Percentiles rank a stretch among this genome's conserved stretches.
Conservation (phyloP, 1,139 yeast genomes). For the Lodderomyces margitis region DNA sequence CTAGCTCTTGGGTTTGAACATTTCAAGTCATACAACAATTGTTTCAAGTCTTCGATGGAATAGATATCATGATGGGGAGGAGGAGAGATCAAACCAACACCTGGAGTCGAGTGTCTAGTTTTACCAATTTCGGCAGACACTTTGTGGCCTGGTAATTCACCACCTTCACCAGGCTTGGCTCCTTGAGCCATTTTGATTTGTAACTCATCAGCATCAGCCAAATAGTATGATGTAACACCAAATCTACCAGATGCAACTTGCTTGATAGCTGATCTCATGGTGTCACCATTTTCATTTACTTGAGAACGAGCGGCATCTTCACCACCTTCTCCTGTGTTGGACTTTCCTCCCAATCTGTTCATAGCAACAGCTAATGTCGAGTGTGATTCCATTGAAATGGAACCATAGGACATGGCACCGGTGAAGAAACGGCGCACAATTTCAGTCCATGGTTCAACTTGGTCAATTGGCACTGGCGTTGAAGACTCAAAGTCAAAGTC, state of each 20-base stretch:
- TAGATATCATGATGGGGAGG: slow-evolving; percentile 99
- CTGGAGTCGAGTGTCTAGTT: slow-evolving; percentile 95
- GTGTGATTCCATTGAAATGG: slow-evolving; percentile 97
- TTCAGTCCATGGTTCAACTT: slow-evolving; percentile 99
- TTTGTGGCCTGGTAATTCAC: slow-evolving; percentile 96
- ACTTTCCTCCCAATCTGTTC: slow-evolving; percentile 97
- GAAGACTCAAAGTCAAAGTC: slow-evolving; percentile 80
- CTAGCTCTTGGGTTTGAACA: slow-evolving; percentile 97
- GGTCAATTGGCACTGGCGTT: slow-evolving; percentile 85
- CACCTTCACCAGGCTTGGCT: slow-evolving; percentile 99
- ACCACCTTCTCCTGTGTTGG: slow-evolving; percentile 99
- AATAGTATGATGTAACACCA: slow-evolving; percentile 93
- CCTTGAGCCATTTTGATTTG: slow-evolving; percentile 99
- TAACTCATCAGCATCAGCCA: slow-evolving; percentile 95
- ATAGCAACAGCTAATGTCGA: slow-evolving; percentile 97
- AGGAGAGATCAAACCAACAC: slow-evolving; percentile 95
- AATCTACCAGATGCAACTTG: slow-evolving; percentile 98
- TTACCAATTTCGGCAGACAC: slow-evolving; percentile 86
- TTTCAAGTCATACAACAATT: slow-evolving; percentile 91
- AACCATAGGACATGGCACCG: slow-evolving; percentile 99
- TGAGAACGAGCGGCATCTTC: slow-evolving; percentile 91
- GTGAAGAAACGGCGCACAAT: slow-evolving; percentile 96
- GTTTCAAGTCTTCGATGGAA: slow-evolving; percentile 96
- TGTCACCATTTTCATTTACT: slow-evolving; percentile 82
- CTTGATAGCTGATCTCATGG: slow-evolving; percentile 97